Conservation (phyloP, 179 eudicot genomes). For the Spergularia azorica region DNA sequence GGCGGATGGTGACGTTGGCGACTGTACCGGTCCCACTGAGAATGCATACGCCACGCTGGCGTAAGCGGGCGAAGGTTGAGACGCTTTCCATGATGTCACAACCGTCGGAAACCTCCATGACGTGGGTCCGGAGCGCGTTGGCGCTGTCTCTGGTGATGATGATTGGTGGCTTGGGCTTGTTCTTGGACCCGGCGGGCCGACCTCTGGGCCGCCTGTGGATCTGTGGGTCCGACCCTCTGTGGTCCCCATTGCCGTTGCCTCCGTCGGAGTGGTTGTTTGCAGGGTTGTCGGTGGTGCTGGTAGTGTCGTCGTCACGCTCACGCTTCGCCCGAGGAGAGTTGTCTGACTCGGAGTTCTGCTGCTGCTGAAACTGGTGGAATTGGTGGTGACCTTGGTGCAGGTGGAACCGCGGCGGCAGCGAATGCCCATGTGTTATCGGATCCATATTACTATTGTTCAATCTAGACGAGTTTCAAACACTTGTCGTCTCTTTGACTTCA, state of each 20-base stretch:
- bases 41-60: slow-evolving; percentile 46
- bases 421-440: slow-evolving; percentile 35
- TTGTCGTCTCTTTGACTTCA: too few relatives aligned
- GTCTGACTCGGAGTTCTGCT: slow-evolving; percentile 31
- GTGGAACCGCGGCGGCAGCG: slow-evolving; percentile 34
- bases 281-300: slow-evolving; percentile 30
- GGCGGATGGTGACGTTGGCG: slow-evolving; percentile 42
- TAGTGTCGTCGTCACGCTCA: slow-evolving; percentile 37
- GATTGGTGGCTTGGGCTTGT: slow-evolving; percentile 41
- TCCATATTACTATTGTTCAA: slow-evolving; percentile 24
- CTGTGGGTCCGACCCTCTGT: slow-evolving; percentile 17
- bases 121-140: slow-evolving; percentile 45
- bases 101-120: slow-evolving; percentile 43
- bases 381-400: slow-evolving; percentile 35
- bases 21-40: slow-evolving; percentile 42
- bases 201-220: slow-evolving; percentile 38
- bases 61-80: slow-evolving; percentile 37
- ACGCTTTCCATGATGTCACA: slow-evolving; percentile 44
- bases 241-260: slow-evolving; percentile 17
- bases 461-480: not conserved
- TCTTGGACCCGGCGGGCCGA: slow-evolving; percentile 44
- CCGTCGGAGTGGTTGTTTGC: slow-evolving; percentile 3
- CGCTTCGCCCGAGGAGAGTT: slow-evolving; percentile 29
- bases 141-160: slow-evolving; percentile 41
- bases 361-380: slow-evolving; percentile 29